A percentile compares a stretch with the other conserved stretches of the same genome.
These are phyloP conservation scores for Actinidia arguta DNA, from an alignment of 179 eudicot species.

Conservation along the genomic window DNA sequence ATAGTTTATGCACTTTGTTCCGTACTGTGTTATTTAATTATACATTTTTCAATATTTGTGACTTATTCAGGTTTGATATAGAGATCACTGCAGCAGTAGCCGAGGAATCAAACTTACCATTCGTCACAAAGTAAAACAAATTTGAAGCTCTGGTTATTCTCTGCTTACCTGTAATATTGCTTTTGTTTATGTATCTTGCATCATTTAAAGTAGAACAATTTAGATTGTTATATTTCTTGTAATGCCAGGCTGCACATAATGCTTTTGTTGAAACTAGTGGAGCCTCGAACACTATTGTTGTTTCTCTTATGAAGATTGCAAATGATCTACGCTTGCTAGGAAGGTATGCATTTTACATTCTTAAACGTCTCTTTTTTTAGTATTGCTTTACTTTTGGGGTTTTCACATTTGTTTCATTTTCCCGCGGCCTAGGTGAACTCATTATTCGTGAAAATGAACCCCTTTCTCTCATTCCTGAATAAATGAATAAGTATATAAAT, in stretches of 20 bases:
- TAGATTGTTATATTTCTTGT: conserved; percentile 22
- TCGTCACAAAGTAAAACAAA: conserved; percentile 95
- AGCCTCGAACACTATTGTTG: conserved; percentile 85
- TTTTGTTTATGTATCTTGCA: background rate
- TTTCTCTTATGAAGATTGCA: conserved; percentile 97
- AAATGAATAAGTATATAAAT: background rate
- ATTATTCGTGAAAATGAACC: conserved; percentile 99
- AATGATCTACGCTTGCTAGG: conserved; percentile 95
- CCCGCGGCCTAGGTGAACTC: conserved; percentile 97
- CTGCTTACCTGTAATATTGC: conserved; percentile 10
- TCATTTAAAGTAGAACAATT: background rate
- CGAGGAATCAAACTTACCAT: conserved; percentile 89
- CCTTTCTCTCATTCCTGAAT: conserved; percentile 3
- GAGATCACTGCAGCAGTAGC: conserved; percentile 97
- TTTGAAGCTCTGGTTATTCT: conserved; percentile 91
- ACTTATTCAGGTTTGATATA: conserved; percentile 78
- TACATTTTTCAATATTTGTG: conserved; percentile 14
- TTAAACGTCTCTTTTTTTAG: conserved; percentile 7
- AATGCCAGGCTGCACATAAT: conserved; percentile 93
- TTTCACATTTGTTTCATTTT: conserved; percentile 26
- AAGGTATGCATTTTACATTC: conserved; percentile 57
- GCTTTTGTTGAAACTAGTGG: conserved; percentile 98
- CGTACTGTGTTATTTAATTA: background rate
- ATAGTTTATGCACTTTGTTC: background rate
- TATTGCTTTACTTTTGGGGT: conserved; percentile 12